These are phyloP conservation scores for Ogataea degrootiae DNA, from an alignment of 805 yeast genomes.

Conservation along the genomic window DNA sequence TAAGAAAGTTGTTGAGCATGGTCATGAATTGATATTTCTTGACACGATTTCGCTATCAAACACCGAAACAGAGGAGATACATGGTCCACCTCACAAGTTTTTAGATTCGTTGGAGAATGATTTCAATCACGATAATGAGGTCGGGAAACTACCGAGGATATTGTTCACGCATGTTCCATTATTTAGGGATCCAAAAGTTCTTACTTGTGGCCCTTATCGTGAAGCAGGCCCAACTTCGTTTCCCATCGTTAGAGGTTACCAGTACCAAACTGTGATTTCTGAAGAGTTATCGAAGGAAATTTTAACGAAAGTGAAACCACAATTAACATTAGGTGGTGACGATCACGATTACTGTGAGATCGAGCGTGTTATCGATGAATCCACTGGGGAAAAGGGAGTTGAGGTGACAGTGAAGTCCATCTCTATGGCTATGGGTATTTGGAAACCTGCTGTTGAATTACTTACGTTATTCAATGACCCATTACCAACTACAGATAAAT, in stretches of 20 bases:
- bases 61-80: constrained; percentile 39
- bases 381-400: constrained; percentile 6
- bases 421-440: constrained; percentile 90
- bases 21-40: constrained; percentile 69
- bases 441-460: constrained; percentile 80
- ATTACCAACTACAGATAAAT: constrained; percentile 1
- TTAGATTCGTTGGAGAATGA: constrained; percentile 34
- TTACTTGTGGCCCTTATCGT: constrained; percentile 70
- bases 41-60: constrained; percentile 84
- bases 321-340: constrained; percentile 79
- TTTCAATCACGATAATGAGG: constrained; percentile 8
- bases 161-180: constrained; percentile 86
- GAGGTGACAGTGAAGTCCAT: constrained; percentile 87
- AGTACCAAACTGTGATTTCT: constrained; percentile 87
- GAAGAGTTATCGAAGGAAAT: constrained; percentile 54
- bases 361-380: constrained; percentile 6
- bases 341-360: constrained; percentile 86
- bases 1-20: constrained; percentile 48
- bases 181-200: constrained; percentile 58
- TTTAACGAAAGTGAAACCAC: constrained; percentile 57
- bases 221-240: constrained; percentile 56
- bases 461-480: constrained; percentile 44
- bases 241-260: constrained; percentile 71
- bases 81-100: constrained; percentile 46
- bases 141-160: constrained; percentile 48